Percentiles rank a stretch among this genome's conserved stretches.
phyloP scores from a whole-genome alignment of 1,284 basidiomycete genomes.

The Malassezia globosa region DNA sequence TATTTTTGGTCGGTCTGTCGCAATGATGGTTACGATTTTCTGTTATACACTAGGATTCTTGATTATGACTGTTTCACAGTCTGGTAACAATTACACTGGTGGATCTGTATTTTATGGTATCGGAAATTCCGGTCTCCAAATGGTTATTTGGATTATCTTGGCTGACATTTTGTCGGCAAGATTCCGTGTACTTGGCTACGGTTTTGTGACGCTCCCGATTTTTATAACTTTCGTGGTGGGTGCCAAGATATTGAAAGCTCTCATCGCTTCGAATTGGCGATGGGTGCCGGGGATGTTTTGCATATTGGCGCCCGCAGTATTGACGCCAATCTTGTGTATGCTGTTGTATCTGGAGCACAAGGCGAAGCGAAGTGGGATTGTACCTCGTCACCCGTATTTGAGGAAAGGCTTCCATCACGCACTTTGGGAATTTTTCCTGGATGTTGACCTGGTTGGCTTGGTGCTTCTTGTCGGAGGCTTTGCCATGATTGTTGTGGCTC shows the following conservation, averaged over 20 bases:
- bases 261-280: conserved; percentile 24
- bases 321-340: conserved; percentile 29
- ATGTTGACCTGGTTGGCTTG: conserved; percentile 38
- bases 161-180: conserved; percentile 41
- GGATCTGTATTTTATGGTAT: conserved; percentile 39
- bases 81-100: conserved; percentile 21
- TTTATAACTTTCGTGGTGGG: conserved; percentile 38
- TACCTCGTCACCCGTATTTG: conserved; percentile 33
- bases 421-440: conserved; percentile 22
- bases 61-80: conserved; percentile 33
- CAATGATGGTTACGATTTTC: conserved; percentile 27
- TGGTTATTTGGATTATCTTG: conserved; percentile 44
- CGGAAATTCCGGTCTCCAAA: conserved; percentile 41
- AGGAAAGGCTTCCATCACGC: conserved; percentile 3
- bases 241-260: conserved; percentile 15
- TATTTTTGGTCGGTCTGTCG: conserved; percentile 41
- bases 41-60: conserved; percentile 42
- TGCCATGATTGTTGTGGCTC: conserved; percentile 36
- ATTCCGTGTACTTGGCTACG: conserved; percentile 36
- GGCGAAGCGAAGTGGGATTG: conserved; percentile 26
- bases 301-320: conserved; percentile 40
- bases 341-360: conserved; percentile 32
- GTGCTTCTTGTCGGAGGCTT: conserved; percentile 38
- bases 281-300: conserved; percentile 44
- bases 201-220: conserved; percentile 37